Conservation (phyloP, 2,329 filamentous ascomycete species). For the Botrytis squamosa region DNA sequence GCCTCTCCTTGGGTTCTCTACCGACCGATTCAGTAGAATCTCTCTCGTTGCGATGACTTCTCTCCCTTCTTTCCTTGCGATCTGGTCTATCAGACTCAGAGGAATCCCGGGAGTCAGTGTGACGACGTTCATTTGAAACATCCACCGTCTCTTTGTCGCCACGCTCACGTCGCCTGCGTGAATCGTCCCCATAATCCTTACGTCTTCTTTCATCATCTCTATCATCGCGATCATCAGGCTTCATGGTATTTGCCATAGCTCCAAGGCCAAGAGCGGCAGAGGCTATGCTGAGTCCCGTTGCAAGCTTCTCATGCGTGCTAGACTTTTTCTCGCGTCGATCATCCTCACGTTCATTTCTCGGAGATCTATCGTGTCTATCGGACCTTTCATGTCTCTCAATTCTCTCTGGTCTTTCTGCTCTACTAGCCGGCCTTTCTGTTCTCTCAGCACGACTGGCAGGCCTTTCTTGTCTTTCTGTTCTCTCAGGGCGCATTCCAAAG, state of each 20-base stretch:
- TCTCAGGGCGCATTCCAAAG: constrained; percentile 29
- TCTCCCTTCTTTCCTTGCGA: constrained; percentile 32
- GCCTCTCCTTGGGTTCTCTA: constrained; percentile 32
- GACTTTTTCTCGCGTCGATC: constrained; percentile 27
- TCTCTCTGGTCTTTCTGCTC: constrained; percentile 21
- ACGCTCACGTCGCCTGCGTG: constrained; percentile 31
- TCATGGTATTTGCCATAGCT: constrained; percentile 35
- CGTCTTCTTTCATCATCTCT: constrained; percentile 31
- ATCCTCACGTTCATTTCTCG: constrained; percentile 22
- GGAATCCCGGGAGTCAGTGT: constrained; percentile 22
- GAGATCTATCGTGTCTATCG: constrained; percentile 25
- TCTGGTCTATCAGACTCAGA: constrained; percentile 20
- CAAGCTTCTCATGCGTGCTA: constrained; percentile 34
- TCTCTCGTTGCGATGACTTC: constrained; percentile 28
- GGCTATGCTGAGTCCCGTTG: constrained; percentile 38
- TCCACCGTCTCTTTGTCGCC: constrained; percentile 32
- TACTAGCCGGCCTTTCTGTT: constrained; percentile 7
- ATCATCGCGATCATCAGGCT: constrained; percentile 35
- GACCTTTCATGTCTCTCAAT: constrained; percentile 23
- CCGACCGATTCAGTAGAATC: constrained; percentile 30
- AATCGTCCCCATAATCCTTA: constrained; percentile 36
- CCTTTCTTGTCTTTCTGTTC: constrained; percentile 21
- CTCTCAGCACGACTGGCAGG: background rate
- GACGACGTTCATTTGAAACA: constrained; percentile 29
- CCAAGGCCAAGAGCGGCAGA: constrained; percentile 38